phyloP scores from a whole-genome alignment of 306 rosid genomes.

The Begonia loranthoides region DNA sequence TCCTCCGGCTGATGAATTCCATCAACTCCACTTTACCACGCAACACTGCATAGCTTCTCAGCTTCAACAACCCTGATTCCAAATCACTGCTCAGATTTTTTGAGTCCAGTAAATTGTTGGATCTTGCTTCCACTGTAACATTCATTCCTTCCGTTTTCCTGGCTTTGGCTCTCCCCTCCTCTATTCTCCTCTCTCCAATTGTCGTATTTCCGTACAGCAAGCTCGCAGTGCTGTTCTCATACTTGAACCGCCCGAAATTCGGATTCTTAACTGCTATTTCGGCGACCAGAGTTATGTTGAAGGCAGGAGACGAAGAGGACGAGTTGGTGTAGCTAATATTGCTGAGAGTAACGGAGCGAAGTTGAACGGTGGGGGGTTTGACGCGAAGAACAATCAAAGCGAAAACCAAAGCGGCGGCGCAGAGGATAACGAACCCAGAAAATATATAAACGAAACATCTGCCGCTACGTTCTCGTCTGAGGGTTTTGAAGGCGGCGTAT shows the following conservation, averaged over 20 bases:
- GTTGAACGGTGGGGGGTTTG: conserved; percentile 17
- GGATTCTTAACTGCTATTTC: conserved; percentile 26
- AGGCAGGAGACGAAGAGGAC: conserved; percentile 14
- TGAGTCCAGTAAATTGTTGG: conserved; percentile 2
- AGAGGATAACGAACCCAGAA: conserved; percentile 21
- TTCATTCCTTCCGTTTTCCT: conserved; percentile 16
- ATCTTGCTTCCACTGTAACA: conserved; percentile 17
- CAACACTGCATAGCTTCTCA: conserved; percentile 23
- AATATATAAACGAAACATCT: conserved; percentile 48
- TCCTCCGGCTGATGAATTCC: conserved; percentile 23
- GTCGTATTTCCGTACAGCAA: conserved; percentile 15
- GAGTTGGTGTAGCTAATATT: conserved; percentile 3
- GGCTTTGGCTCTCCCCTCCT: conserved; percentile 8
- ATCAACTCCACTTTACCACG: conserved; percentile 30
- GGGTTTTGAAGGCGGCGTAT: conserved; percentile 14
- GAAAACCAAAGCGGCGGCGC: conserved; percentile 21
- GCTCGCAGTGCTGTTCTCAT: conserved; percentile 13
- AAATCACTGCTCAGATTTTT: conserved; percentile 18
- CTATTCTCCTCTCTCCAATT: conserved; percentile 16
- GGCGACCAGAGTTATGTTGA: conserved; percentile 26
- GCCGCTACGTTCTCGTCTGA: conserved; percentile 24
- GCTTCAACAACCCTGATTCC: conserved; percentile 25
- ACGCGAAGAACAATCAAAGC: conserved; percentile 30
- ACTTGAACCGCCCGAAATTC: conserved; percentile 38
- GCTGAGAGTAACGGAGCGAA: conserved; percentile 20